Percentiles rank a stretch among this genome's conserved stretches.
phyloP scores from a whole-genome alignment of 768 basidiomycete genomes.

The Pulveroboletus ravenelii region DNA sequence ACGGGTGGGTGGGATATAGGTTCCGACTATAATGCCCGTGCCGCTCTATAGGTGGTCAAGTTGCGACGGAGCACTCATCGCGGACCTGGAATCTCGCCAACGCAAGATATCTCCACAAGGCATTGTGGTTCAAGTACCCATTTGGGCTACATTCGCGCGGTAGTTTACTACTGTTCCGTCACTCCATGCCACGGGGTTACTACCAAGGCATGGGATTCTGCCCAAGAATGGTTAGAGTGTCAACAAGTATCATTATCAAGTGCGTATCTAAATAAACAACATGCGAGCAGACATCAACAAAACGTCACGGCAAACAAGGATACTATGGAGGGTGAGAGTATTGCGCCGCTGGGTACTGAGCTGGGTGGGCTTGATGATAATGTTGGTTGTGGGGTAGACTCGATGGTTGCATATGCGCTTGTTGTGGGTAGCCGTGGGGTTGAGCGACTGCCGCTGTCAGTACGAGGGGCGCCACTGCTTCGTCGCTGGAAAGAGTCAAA shows the following conservation, averaged over 20 bases:
- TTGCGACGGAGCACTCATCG: not conserved
- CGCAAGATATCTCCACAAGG: too few relatives aligned
- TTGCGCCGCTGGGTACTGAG: constrained; percentile 10
- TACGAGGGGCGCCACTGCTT: constrained; percentile 19
- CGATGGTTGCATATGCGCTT: constrained; percentile 4
- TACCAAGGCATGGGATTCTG: not conserved
- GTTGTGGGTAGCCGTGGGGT: constrained; percentile 9
- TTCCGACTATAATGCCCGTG: not conserved
- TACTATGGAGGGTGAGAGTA: constrained; percentile 17
- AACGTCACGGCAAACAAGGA: not conserved
- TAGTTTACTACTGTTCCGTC: not conserved
- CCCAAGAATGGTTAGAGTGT: not conserved
- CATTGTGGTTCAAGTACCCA: not conserved
- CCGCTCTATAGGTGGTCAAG: not conserved
- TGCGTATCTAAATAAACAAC: not conserved
- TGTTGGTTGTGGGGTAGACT: constrained; percentile 9
- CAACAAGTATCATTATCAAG: not conserved
- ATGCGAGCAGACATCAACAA: not conserved
- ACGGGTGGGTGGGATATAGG: not conserved
- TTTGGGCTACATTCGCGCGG: not conserved
- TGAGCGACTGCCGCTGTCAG: constrained; percentile 3
- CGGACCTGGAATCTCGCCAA: not conserved
- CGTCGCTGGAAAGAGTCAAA: constrained; percentile 19
- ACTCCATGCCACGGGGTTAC: not conserved
- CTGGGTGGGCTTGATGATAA: constrained; percentile 5